phyloP scores from a whole-genome alignment of 495 filamentous ascomycete genomes.

The Xanthoparmelia taractica region DNA sequence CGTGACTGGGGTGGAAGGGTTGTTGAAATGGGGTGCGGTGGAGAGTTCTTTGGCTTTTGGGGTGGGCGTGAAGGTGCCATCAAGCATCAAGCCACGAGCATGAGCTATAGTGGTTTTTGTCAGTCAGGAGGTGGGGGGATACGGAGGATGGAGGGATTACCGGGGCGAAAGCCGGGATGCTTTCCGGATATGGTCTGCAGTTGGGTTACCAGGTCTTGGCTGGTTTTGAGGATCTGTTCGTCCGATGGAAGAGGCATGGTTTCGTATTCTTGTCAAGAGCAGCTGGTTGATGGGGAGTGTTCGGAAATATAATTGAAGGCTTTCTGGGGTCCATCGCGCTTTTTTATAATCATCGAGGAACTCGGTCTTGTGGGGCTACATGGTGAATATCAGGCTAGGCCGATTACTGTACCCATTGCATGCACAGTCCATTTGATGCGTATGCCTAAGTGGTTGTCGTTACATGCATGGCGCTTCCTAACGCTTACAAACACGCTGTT shows the following conservation, averaged over 20 bases:
- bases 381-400: not conserved
- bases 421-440: not conserved
- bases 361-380: not conserved
- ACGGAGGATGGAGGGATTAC: slow-evolving; percentile 22
- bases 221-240: slow-evolving; percentile 36
- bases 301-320: not conserved
- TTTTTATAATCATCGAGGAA: not conserved
- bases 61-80: slow-evolving; percentile 45
- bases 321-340: not conserved
- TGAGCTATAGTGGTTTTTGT: slow-evolving; percentile 35
- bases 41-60: slow-evolving; percentile 36
- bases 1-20: slow-evolving; percentile 38
- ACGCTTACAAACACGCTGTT: not conserved
- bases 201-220: slow-evolving; percentile 31
- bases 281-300: not conserved
- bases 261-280: not conserved
- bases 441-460: not conserved
- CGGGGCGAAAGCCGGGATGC: slow-evolving; percentile 42
- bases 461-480: not conserved
- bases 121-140: not conserved
- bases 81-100: slow-evolving; percentile 42
- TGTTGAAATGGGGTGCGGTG: slow-evolving; percentile 44
- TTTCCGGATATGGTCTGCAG: slow-evolving; percentile 38
- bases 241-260: slow-evolving; percentile 41
- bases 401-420: slow-evolving; percentile 2